Conservation (phyloP, 169 alveolate species). For the Plasmodium reichenowi region DNA sequence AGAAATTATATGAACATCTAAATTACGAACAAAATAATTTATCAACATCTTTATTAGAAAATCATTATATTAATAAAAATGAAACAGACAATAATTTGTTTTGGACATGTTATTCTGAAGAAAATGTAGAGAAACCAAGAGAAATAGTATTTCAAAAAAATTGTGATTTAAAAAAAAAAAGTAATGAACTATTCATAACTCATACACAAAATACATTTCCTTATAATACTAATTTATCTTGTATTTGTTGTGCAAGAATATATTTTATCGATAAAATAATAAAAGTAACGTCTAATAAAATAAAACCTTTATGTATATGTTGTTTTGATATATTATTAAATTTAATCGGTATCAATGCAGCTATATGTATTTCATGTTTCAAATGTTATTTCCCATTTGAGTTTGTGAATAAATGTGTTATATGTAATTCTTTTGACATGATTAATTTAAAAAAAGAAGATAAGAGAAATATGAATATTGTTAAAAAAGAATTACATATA, state of each 20-base stretch:
- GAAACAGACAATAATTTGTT: too few species aligned
- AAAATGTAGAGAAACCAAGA: too few species aligned
- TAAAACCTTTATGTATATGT: conserved; percentile 38
- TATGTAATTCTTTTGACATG: background rate
- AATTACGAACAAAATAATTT: too few species aligned
- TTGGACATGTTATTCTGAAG: too few species aligned
- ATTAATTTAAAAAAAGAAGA: background rate
- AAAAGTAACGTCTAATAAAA: conserved; percentile 2
- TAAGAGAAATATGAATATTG: background rate
- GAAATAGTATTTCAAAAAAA: too few species aligned
- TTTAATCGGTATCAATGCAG: conserved; percentile 8
- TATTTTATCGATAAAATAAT: conserved; percentile 23
- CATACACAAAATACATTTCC: too few species aligned
- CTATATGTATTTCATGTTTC: conserved; percentile 40
- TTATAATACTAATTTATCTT: background rate
- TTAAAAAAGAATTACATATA: conserved; percentile 27
- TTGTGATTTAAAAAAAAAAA: too few species aligned
- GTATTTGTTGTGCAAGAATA: conserved; percentile 9
- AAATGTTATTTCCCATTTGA: conserved; percentile 12
- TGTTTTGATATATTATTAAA: conserved; percentile 31
- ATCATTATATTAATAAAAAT: too few species aligned
- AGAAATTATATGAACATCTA: background rate
- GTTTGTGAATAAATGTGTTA: conserved; percentile 1
- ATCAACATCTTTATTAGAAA: too few species aligned
- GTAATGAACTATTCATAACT: too few species aligned